A percentile compares a stretch with the other conserved stretches of the same genome.
Conservation (phyloP, 1,284 basidiomycete species). For the Phaffia rhodozyma region DNA sequence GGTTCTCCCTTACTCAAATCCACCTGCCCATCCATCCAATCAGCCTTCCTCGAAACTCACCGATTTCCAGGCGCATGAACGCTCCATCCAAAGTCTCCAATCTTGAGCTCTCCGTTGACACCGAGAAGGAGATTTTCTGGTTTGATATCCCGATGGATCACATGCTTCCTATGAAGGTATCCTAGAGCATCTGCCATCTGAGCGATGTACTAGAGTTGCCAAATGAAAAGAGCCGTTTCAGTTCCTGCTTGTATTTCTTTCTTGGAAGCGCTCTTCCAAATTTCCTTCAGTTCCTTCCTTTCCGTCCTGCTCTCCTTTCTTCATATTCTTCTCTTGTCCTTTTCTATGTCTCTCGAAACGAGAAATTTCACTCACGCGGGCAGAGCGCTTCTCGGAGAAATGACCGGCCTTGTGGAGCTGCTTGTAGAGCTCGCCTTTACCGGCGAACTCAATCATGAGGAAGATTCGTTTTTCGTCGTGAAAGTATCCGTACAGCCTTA, state of each 20-base stretch:
- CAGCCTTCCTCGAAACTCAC: conserved; percentile 4
- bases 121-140: conserved; percentile 94
- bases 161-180: conserved; percentile 91
- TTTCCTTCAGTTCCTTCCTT: too few species aligned
- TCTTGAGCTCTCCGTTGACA: conserved; percentile 93
- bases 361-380: conserved; percentile 37
- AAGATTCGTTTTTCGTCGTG: conserved; percentile 98
- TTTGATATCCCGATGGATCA: conserved; percentile 98
- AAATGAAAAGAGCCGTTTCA: background rate
- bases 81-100: conserved; percentile 98
- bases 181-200: conserved; percentile 95
- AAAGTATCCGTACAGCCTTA: conserved; percentile 92
- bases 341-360: background rate
- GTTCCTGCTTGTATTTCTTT: background rate
- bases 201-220: conserved; percentile 60
- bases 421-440: conserved; percentile 91
- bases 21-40: background rate
- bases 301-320: too few species aligned
- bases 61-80: conserved; percentile 91
- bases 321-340: too few species aligned
- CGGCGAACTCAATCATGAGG: conserved; percentile 92
- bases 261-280: too few species aligned
- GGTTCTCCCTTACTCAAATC: background rate
- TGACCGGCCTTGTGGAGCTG: conserved; percentile 72
- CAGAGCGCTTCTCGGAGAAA: conserved; percentile 77